phyloP scores from a whole-genome alignment of 2,329 filamentous ascomycete species.

The Lojkania enalia region DNA sequence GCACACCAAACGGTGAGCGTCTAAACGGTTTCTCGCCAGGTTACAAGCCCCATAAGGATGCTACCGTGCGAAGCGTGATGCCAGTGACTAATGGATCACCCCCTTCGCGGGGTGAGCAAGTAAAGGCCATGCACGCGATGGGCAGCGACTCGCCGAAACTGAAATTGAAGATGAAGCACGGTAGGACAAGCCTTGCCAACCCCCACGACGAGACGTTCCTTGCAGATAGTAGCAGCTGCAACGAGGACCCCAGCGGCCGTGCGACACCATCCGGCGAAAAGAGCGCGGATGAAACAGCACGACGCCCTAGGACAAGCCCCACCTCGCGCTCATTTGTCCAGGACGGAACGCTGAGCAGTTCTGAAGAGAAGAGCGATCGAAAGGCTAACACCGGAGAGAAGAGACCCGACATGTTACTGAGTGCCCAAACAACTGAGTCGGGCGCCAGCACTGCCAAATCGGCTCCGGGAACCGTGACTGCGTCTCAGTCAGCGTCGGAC shows the following conservation, averaged over 20 bases:
- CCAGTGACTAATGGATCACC: conserved; percentile 47
- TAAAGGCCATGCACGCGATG: conserved; percentile 26
- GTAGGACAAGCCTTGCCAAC: conserved; percentile 22
- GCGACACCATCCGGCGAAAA: conserved; percentile 33
- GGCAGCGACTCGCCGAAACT: conserved; percentile 39
- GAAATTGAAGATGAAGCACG: conserved; percentile 47
- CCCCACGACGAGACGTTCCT: conserved; percentile 54
- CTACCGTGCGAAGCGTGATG: conserved; percentile 69
- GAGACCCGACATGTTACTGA: conserved; percentile 28
- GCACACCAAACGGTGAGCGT: conserved; percentile 40
- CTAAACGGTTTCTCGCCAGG: conserved; percentile 72
- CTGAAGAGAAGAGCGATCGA: conserved; percentile 28
- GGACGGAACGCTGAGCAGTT: conserved; percentile 5
- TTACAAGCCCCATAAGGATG: conserved; percentile 72
- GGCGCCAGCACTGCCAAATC: conserved; percentile 13
- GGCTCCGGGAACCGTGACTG: conserved; percentile 17
- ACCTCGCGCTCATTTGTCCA: conserved; percentile 27
- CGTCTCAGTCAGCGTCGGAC: conserved; percentile 37
- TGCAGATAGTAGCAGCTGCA: conserved; percentile 57
- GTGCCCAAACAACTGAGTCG: conserved; percentile 20
- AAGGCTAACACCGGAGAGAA: conserved; percentile 28
- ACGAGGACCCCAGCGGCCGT: conserved; percentile 49
- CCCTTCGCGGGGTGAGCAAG: conserved; percentile 30
- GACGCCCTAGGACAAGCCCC: conserved; percentile 36
- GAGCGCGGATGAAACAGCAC: conserved; percentile 28